Evolutionary conservation across 306 rosid genomes (phyloP), one percentile per base, ranked within the genome.

Genomic region (Geum urbanum): DNA sequence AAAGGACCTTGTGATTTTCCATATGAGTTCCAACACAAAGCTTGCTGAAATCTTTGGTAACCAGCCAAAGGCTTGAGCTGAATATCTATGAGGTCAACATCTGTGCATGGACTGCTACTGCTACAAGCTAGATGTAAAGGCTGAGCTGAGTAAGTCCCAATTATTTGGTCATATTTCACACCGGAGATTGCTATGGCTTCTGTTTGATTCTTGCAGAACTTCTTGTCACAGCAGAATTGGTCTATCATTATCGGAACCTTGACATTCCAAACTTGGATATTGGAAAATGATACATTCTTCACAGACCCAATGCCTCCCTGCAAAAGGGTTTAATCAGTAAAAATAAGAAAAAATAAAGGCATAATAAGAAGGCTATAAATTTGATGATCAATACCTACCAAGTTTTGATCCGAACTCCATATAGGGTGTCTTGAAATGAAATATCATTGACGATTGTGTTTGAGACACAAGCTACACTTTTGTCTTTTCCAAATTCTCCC

Each of bases 291-390:
- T 66, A 94, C 96, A 74, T 94, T 94, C 76, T 85, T 94, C 59
- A 90, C 97, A 32, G 85, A 75, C n/a, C 98, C 98, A 58, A 67
- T 73, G 41, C 97, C 98, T n/a, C 98, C 98, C 98, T 94, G 69
- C 41, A 40, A 9, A 65, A 64, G n/a, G 60, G 40, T 67, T 67
- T 8, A 24, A 22, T 40, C 11, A 45, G 13, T 16, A 40, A 50
- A 27, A 0, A 27, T 2, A 27, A 27, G 32, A 27, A n/a, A n/a
- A n/a, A 27, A 27, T 27, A 27, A 27, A 27, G 1, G 32, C 32
- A 1, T 27, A 1, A 27, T 27, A 27, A 27, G 1, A 27, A 27
- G 32, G 32, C 32, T 27, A 27, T 2, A 5, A 16, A 3, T 37
- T 49, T 7, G 32, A 5, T 12, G 3, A 18, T 22, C 5, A 12